A percentile compares a stretch with the other conserved stretches of the same genome.
Conservation (phyloP, 2,329 filamentous ascomycete species). For the Diaporthe australafricana region DNA sequence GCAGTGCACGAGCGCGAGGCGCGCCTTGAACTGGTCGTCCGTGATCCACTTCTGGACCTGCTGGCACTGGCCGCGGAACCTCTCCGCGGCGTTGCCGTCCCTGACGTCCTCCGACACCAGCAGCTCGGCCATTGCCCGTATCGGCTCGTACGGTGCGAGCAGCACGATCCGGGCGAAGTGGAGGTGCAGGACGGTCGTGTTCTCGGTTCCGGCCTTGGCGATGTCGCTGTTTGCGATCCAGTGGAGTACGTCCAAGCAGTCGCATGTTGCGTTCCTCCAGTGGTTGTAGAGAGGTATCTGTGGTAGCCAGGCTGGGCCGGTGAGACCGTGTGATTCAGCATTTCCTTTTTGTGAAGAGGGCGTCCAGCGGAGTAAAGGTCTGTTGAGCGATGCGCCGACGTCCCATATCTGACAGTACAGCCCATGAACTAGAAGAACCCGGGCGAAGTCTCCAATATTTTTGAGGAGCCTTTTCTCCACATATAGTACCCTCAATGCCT, state of each 20-base stretch:
- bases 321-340: slow-evolving; percentile 24
- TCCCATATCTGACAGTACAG: slow-evolving; percentile 34
- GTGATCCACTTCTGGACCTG: slow-evolving; percentile 38
- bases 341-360: slow-evolving; percentile 29
- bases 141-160: slow-evolving; percentile 59
- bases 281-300: slow-evolving; percentile 33
- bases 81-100: slow-evolving; percentile 44
- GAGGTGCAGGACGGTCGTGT: slow-evolving; percentile 66
- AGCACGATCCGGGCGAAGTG: slow-evolving; percentile 65
- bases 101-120: slow-evolving; percentile 43
- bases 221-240: slow-evolving; percentile 67
- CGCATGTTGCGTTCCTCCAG: slow-evolving; percentile 59
- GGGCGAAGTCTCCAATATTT: slow-evolving; percentile 24
- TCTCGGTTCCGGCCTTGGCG: slow-evolving; percentile 62
- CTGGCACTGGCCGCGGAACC: slow-evolving; percentile 49
- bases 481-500: slow-evolving; percentile 20
- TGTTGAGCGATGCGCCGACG: not conserved
- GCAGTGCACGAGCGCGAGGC: slow-evolving; percentile 57
- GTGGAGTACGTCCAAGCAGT: slow-evolving; percentile 66
- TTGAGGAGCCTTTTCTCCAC: slow-evolving; percentile 31
- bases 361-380: slow-evolving; percentile 31
- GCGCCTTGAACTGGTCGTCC: slow-evolving; percentile 55
- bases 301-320: slow-evolving; percentile 16
- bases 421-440: slow-evolving; percentile 19
- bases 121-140: slow-evolving; percentile 54